Evolutionary conservation across 1,284 basidiomycete species (phyloP).

Genomic region (Marasmius tenuissimus): DNA sequence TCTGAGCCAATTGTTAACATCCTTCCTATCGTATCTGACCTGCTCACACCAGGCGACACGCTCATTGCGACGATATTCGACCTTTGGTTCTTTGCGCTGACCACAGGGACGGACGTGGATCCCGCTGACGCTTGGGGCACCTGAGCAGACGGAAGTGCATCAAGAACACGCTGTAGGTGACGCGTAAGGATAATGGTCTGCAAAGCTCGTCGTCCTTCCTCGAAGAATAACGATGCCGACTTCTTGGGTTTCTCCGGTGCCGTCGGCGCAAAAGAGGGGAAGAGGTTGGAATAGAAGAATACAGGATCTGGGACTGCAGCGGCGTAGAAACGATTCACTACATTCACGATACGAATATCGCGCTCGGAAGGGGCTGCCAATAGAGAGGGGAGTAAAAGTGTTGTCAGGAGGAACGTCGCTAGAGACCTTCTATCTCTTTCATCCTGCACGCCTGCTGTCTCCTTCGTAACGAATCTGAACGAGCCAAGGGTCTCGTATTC

Average conservation of each 20-base stretch:
- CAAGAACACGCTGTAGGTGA: conserved; percentile 76
- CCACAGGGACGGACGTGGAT: conserved; percentile 42
- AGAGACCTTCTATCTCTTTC: conserved; percentile 49
- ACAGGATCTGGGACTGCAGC: conserved; percentile 49
- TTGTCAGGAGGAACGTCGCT: conserved; percentile 77
- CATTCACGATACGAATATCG: conserved; percentile 79
- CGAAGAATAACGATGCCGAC: conserved; percentile 41
- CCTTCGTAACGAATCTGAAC: conserved; percentile 30
- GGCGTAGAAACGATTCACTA: conserved; percentile 84
- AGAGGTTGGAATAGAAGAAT: conserved; percentile 26
- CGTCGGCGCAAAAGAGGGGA: conserved; percentile 9
- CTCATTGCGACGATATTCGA: conserved; percentile 73
- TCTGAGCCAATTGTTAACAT: conserved; percentile 44
- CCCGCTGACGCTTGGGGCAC: conserved; percentile 50
- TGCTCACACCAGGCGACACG: conserved; percentile 73
- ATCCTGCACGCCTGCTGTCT: conserved; percentile 27
- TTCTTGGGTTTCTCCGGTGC: conserved; percentile 7
- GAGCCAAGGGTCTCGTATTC: conserved; percentile 69
- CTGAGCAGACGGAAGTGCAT: conserved; percentile 68
- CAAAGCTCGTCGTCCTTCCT: conserved; percentile 66
- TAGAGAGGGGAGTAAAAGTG: conserved; percentile 74
- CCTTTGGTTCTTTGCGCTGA: conserved; percentile 48
- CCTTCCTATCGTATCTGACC: conserved; percentile 61
- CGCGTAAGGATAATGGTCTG: conserved; percentile 63
- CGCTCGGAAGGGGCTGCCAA: conserved; percentile 80